Evolutionary conservation across 139 green algal species (phyloP), one percentile per base, ranked within the genome.

Genomic region (Chlamydomonas sphaeroides): DNA sequence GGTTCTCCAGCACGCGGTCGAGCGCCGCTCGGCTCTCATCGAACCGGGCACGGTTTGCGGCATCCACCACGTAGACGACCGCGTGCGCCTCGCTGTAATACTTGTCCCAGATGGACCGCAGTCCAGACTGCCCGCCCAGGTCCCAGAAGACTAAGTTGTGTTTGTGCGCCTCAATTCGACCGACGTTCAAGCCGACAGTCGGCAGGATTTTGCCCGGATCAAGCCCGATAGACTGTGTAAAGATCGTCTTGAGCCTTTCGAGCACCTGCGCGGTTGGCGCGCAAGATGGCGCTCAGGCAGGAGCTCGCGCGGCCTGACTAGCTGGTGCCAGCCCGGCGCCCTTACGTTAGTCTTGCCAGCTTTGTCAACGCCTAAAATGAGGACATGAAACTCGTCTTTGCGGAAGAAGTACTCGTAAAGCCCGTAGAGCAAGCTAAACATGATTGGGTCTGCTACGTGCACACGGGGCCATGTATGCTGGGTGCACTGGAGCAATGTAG

Each of bases 91-190:
- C 96, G 30, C 89, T 91, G 76, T 96, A 99, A 88, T 99, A 99
- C 78, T 99, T 99, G 85, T 98, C 95, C 96, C 96, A 99, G 38
- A 99, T 98, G 10, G 90, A 89, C 18, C 94, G 92, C 72, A 99
- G 88, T 8, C 93, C 92, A 0, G 63, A 78, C 41, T 92, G 85
- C 7, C 95, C 95, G 0, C 96, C 96, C 0, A 99, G 93, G 85
- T 99, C 96, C 96, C 96, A 99, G 69, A 98, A 94, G 0, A 99
- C 88, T 23, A 99, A 83, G 23, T 76, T 86, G 49, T 87, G 74
- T 4, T 72, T 65, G 15, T 85, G 74, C 5, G 86, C 88, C 28
- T 98, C 93, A 35, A 98, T 84, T 25, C 93, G 90, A 0, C 90
- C 96, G 28, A 98, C 92, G 79, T 99, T 99, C 0, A 99, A 89